Evolutionary conservation across 1,139 yeast species (phyloP).

Genomic region (Taphrina deformans): DNA sequence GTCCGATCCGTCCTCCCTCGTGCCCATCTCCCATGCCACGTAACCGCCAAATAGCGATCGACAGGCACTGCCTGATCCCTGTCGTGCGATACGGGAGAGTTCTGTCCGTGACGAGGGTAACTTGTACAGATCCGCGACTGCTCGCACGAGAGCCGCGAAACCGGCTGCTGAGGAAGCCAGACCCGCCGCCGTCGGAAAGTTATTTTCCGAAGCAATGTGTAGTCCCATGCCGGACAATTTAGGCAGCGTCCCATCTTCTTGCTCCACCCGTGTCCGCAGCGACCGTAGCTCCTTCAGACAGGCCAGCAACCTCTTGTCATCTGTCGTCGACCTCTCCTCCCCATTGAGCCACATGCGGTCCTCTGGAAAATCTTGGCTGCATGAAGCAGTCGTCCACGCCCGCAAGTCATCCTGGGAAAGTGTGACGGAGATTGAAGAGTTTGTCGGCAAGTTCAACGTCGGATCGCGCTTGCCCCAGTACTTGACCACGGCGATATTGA

Average conservation of each 20-base stretch:
- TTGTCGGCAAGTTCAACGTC: slow-evolving; percentile 84
- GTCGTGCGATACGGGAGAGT: slow-evolving; percentile 88
- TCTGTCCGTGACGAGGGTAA: slow-evolving; percentile 81
- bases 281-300: slow-evolving; percentile 74
- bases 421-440: slow-evolving; percentile 92
- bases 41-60: slow-evolving; percentile 95
- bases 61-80: slow-evolving; percentile 98
- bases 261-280: slow-evolving; percentile 57
- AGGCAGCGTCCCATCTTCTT: slow-evolving; percentile 54
- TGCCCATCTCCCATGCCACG: slow-evolving; percentile 99
- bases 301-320: slow-evolving; percentile 70
- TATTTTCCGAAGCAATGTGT: slow-evolving; percentile 87
- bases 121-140: slow-evolving; percentile 77
- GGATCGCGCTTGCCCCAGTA: slow-evolving; percentile 98
- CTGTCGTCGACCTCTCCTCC: slow-evolving; percentile 57
- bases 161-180: slow-evolving; percentile 98
- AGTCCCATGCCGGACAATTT: slow-evolving; percentile 64
- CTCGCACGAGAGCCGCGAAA: slow-evolving; percentile 88
- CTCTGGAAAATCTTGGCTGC: slow-evolving; percentile 55
- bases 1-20: slow-evolving; percentile 68
- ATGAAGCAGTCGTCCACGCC: slow-evolving; percentile 85
- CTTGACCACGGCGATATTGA: slow-evolving; percentile 92
- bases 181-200: slow-evolving; percentile 99
- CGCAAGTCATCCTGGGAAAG: slow-evolving; percentile 84
- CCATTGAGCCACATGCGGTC: slow-evolving; percentile 88